phyloP scores from a whole-genome alignment of 2,329 filamentous ascomycete species.

The Cryphonectria radicalis region DNA sequence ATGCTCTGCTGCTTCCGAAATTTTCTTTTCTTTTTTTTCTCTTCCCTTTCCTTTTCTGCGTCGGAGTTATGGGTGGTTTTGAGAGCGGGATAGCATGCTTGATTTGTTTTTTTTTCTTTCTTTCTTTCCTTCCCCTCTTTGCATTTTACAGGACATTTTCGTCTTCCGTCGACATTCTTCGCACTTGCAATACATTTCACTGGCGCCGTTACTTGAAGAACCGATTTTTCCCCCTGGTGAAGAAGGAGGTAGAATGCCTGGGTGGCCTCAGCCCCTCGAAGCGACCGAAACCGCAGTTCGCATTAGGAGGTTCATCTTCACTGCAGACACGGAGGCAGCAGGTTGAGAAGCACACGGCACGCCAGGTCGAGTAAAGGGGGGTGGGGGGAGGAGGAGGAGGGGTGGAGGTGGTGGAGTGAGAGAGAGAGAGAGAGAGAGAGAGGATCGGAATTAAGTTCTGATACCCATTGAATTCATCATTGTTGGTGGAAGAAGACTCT shows the following conservation, averaged over 20 bases:
- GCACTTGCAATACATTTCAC: conserved; percentile 19
- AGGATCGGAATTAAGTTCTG: conserved; percentile 16
- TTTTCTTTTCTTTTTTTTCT: neutral
- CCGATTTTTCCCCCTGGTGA: neutral
- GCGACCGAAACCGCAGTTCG: neutral
- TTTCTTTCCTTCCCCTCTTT: conserved; percentile 1
- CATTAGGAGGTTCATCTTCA: neutral
- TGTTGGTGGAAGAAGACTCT: neutral
- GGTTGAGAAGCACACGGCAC: neutral
- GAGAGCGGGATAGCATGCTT: conserved; percentile 22
- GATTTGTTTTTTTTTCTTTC: conserved; percentile 8
- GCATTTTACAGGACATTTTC: conserved; percentile 23
- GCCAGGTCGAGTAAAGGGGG: neutral
- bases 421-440: neutral
- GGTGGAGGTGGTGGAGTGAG: neutral
- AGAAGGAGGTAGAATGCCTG: neutral
- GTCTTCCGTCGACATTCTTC: conserved; percentile 13
- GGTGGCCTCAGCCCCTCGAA: neutral
- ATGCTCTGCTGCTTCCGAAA: conserved; percentile 2
- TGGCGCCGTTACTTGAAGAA: conserved; percentile 1
- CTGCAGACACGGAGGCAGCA: neutral
- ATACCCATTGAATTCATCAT: conserved; percentile 22
- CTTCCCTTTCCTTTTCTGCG: conserved; percentile 14
- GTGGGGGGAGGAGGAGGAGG: no score
- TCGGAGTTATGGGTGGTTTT: conserved; percentile 23